A percentile compares a stretch with the other conserved stretches of the same genome.
Evolutionary conservation across 1,284 basidiomycete species (phyloP).

Genomic region (Takashimella tepidaria): DNA sequence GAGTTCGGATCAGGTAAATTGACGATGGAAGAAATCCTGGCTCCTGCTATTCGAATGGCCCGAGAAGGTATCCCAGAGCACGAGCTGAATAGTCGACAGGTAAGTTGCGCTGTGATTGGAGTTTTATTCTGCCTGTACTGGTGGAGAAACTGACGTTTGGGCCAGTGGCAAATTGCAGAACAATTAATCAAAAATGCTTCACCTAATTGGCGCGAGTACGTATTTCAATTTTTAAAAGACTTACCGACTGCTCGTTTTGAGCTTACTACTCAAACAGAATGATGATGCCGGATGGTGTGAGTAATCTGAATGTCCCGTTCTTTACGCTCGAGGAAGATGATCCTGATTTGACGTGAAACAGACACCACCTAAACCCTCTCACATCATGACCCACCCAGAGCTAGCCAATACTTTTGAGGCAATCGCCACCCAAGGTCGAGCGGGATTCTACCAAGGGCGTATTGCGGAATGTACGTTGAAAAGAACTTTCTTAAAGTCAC

Average conservation of each 20-base stretch:
- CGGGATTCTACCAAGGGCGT: slow-evolving; percentile 82
- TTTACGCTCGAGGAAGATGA: background rate
- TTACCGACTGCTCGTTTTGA: no score
- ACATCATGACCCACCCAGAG: slow-evolving; percentile 65
- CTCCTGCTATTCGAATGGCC: slow-evolving; percentile 76
- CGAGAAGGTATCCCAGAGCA: slow-evolving; percentile 62
- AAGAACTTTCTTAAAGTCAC: no score
- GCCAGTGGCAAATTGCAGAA: slow-evolving; percentile 70
- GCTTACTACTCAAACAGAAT: no score
- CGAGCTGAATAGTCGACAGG: slow-evolving; percentile 58
- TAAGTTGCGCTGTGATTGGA: slow-evolving; percentile 54
- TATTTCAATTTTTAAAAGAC: no score
- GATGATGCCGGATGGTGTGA: slow-evolving; percentile 43
- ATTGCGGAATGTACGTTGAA: slow-evolving; percentile 55
- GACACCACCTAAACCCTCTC: slow-evolving; percentile 55
- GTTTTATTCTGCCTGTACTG: background rate
- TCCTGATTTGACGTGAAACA: slow-evolving; percentile 4
- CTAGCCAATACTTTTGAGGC: slow-evolving; percentile 78
- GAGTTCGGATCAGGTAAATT: slow-evolving; percentile 78
- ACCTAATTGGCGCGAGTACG: slow-evolving; percentile 61
- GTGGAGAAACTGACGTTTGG: background rate
- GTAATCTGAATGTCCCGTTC: no score
- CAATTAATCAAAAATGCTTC: slow-evolving; percentile 72
- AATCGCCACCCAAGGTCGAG: slow-evolving; percentile 63
- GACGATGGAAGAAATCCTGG: slow-evolving; percentile 72